These are phyloP conservation scores for Neonothopanus nambi DNA, from an alignment of 1,284 basidiomycete species.

Conservation along the genomic window DNA sequence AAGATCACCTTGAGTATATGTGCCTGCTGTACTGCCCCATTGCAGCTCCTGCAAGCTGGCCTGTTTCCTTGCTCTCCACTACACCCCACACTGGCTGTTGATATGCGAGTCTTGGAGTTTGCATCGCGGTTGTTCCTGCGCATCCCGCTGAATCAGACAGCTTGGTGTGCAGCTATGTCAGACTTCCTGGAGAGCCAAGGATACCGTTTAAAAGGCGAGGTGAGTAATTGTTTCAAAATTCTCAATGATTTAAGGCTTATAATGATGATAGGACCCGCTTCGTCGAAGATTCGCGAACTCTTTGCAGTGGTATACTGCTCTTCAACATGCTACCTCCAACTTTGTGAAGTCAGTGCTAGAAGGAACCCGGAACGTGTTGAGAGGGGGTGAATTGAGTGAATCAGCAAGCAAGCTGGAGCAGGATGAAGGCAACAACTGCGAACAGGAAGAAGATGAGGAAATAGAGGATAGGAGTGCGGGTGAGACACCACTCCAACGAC, in stretches of 20 bases:
- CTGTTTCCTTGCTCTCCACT: slow-evolving; percentile 5
- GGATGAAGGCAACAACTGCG: too few species aligned
- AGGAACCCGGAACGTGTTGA: not conserved
- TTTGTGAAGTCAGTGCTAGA: too few species aligned
- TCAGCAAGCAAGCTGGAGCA: too few species aligned
- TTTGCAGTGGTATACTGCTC: not conserved
- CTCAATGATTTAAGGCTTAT: too few species aligned
- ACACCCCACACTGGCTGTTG: not conserved
- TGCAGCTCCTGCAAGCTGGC: not conserved
- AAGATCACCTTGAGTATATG: too few species aligned
- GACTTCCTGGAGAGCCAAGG: not conserved
- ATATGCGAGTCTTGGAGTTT: slow-evolving; percentile 1
- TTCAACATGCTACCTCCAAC: not conserved
- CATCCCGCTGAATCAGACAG: slow-evolving; percentile 7
- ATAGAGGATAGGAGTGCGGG: too few species aligned
- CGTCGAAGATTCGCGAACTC: not conserved
- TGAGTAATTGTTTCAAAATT: not conserved
- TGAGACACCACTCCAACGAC: not conserved
- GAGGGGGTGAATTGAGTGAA: too few species aligned
- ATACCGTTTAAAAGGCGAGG: not conserved
- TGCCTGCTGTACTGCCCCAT: too few species aligned
- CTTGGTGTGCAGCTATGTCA: not conserved
- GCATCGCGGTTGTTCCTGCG: slow-evolving; percentile 1
- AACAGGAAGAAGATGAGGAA: too few species aligned
- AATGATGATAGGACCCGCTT: not conserved